Evolutionary conservation across 306 rosid genomes (phyloP), one percentile per base, ranked within the genome.

Genomic region (Lathyrus tuberosus): DNA sequence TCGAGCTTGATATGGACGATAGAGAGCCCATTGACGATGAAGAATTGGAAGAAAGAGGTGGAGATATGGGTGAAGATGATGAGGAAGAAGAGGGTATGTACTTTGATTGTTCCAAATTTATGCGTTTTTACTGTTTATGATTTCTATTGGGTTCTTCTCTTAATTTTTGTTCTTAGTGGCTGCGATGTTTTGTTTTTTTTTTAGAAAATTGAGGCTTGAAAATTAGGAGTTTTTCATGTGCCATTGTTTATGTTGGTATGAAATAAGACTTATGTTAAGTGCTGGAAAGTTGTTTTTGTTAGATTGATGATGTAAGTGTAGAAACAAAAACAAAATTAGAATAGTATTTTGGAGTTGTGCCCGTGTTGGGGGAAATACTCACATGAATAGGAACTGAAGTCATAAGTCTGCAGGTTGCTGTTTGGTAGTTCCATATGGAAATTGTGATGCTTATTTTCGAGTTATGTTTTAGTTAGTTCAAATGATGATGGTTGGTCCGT

Each of bases 71-170:
- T 6, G 91, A 85, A 0, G 94, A 89, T 0, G 97, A 93, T 0
- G 95, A 91, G 65, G 92, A 93, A 46, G 98, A 94, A 16, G 97
- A 90, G 3, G 98, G 98, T 93, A 85, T 15, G n/a, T n/a, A n/a
- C n/a, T n/a, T n/a, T n/a, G n/a, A n/a, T n/a, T n/a, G n/a, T n/a
- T n/a, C n/a, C n/a, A n/a, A n/a, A n/a, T n/a, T n/a, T n/a, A n/a
- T n/a, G n/a, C n/a, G n/a, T n/a, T n/a, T n/a, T n/a, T n/a, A 7
- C 2, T 31, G n/a, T n/a, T n/a, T n/a, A n/a, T n/a, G n/a, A n/a
- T n/a, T n/a, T n/a, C n/a, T n/a, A n/a, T n/a, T n/a, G n/a, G n/a
- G n/a, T n/a, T n/a, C n/a, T n/a, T n/a, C n/a, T n/a, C n/a, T n/a
- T n/a, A n/a, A n/a, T n/a, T n/a, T n/a, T n/a, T n/a, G n/a, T n/a